phyloP scores from a whole-genome alignment of 176 grass and related monocot genomes.

The Avena eriantha region DNA sequence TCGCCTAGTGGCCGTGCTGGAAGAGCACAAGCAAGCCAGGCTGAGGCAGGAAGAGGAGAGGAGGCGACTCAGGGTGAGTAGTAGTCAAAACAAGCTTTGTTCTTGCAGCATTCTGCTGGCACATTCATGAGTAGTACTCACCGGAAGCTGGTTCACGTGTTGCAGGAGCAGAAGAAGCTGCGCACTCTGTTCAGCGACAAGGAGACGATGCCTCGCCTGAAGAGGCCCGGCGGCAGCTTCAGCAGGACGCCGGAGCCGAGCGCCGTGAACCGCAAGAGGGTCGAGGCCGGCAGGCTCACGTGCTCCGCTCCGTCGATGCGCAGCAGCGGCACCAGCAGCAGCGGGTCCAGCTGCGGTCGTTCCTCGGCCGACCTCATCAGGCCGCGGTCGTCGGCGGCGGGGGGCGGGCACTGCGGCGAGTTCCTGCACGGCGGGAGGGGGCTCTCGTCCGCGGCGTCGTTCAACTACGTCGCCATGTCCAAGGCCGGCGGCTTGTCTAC shows the following conservation, averaged over 20 bases:
- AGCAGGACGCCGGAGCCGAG: conserved; percentile 44
- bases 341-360: neutral
- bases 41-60: conserved; percentile 56
- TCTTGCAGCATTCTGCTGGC: neutral
- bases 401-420: conserved; percentile 28
- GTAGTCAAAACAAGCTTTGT: neutral
- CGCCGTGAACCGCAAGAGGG: conserved; percentile 50
- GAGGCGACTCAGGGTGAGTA: conserved; percentile 58
- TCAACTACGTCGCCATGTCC: conserved; percentile 17
- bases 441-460: conserved; percentile 6
- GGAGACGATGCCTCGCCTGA: conserved; percentile 67
- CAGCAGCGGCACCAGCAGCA: conserved; percentile 41
- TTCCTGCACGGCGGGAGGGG: conserved; percentile 26
- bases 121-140: neutral
- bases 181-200: conserved; percentile 58
- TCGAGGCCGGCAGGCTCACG: conserved; percentile 41
- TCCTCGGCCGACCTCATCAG: conserved; percentile 15
- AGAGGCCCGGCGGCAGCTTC: conserved; percentile 53
- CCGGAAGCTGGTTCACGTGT: neutral
- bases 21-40: conserved; percentile 67
- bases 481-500: conserved; percentile 30
- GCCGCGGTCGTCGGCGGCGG: conserved; percentile 47
- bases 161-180: conserved; percentile 77
- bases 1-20: conserved; percentile 55
- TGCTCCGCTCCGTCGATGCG: conserved; percentile 42